These are phyloP conservation scores for Passiflora organensis DNA, from an alignment of 345 rosid species.

Conservation along the genomic window DNA sequence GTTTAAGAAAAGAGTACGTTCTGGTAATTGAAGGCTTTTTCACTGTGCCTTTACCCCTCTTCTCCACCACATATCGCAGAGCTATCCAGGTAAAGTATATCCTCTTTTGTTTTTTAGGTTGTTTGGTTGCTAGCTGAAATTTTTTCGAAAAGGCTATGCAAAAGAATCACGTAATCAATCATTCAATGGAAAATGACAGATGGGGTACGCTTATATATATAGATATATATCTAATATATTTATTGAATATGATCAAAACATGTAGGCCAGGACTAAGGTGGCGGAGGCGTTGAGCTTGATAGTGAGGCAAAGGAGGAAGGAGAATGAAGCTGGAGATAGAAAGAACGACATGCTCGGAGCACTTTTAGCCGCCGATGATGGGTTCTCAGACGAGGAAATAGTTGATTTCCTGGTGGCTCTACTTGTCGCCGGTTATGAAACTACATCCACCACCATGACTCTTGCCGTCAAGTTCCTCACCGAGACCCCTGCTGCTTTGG, in stretches of 20 bases:
- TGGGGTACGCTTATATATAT: too few species aligned
- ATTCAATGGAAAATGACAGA: constrained; percentile 4
- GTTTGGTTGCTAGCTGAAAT: not conserved
- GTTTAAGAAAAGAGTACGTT: constrained; percentile 77
- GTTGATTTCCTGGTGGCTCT: constrained; percentile 86
- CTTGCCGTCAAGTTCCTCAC: constrained; percentile 95
- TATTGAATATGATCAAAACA: too few species aligned
- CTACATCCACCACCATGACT: constrained; percentile 92
- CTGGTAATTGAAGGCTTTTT: constrained; percentile 96
- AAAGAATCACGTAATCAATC: not conserved
- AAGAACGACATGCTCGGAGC: constrained; percentile 82
- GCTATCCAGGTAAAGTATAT: constrained; percentile 83
- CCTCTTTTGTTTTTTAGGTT: not conserved
- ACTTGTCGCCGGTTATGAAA: constrained; percentile 96
- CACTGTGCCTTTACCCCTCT: constrained; percentile 69
- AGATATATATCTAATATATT: too few species aligned
- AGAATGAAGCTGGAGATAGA: constrained; percentile 39
- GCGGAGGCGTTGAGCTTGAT: constrained; percentile 82
- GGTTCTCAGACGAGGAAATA: constrained; percentile 75
- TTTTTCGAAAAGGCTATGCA: not conserved
- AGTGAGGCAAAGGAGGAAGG: constrained; percentile 66
- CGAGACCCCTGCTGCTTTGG: constrained; percentile 83
- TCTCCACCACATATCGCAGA: constrained; percentile 77
- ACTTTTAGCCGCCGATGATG: constrained; percentile 55
- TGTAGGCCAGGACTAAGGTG: constrained; percentile 88